Evolutionary conservation across 306 rosid genomes (phyloP).

Genomic region (Citrullus amarus): DNA sequence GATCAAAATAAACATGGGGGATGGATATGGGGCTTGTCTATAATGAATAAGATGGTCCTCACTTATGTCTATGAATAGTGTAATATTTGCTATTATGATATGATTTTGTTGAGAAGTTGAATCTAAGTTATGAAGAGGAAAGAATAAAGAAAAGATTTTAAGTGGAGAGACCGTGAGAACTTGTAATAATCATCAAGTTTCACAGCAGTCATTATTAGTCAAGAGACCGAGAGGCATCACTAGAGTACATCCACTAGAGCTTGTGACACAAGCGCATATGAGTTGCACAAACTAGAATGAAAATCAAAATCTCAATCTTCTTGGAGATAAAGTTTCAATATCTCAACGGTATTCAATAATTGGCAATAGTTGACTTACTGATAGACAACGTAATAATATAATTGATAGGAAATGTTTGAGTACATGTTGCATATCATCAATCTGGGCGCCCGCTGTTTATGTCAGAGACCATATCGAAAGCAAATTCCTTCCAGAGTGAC

Average conservation of each 20-base stretch:
- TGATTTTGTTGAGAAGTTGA: not conserved
- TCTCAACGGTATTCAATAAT: not conserved
- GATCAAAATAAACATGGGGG: not conserved
- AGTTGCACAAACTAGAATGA: not conserved
- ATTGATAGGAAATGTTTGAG: not conserved
- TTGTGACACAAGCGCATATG: not conserved
- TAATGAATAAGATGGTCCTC: not conserved
- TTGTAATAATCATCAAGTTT: not conserved
- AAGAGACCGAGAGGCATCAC: not conserved
- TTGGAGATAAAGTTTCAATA: not conserved
- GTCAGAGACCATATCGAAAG: not conserved
- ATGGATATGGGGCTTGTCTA: not conserved
- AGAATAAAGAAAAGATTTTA: not conserved
- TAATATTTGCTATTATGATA: not conserved
- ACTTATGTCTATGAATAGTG: not conserved
- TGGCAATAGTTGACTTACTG: conserved; percentile 1
- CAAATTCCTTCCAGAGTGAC: conserved; percentile 3
- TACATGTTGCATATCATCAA: not conserved
- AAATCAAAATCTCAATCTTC: not conserved
- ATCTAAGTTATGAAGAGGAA: not conserved
- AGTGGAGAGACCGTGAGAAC: not conserved
- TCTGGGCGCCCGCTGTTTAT: not conserved
- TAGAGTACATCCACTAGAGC: not conserved
- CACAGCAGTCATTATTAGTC: conserved; percentile 1
- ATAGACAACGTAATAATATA: conserved; percentile 2